Evolutionary conservation across 306 rosid genomes (phyloP), one percentile per base, ranked within the genome.

Genomic region (Leucaena leucocephala): DNA sequence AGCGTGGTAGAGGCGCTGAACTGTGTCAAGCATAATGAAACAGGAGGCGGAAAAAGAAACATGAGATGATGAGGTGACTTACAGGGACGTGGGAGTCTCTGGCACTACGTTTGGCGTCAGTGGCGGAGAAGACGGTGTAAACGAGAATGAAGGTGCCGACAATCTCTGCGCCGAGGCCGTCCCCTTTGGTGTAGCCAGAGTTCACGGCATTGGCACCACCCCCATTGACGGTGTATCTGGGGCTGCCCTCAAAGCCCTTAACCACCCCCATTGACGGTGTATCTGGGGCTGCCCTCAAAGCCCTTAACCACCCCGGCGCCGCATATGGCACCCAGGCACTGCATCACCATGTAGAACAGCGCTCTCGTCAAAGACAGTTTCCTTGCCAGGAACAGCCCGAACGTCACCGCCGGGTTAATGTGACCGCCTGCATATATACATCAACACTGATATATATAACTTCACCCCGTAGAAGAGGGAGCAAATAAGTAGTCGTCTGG

Each of bases 101-200:
- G 86, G 98, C 97, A 83, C 80, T 92, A 12, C 98, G 93, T 74
- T 94, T 94, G 76, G 98, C 98, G 22, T 94, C 98, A 6, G 98
- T 94, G 85, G 98, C 98, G 0, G 98, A 94, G 90, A 94, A 94
- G 34, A 94, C 88, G 36, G 88, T 85, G 85, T 85, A 85, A 45
- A 85, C 88, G 59, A 85, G 88, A 8, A 85, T 19, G 22, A 85
- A 85, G 76, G 88, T 85, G 43, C 88, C 88, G 66, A 85, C 80
- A 63, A 85, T 85, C 72, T 85, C 88, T 52, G 88, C 88, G 35
- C 88, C 88, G n/a, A 85, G 88, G 8, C 88, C 88, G 8, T 85
- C 97, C 0, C 98, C 98, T 72, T 92, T 94, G 75, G 96, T 90
- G 87, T 94, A 92, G 34, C 98, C 98, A 15, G 6, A n/a, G 79